Evolutionary conservation across 495 filamentous ascomycete species (phyloP), one percentile per base, ranked within the genome.

Genomic region (Cairneyella variabilis): DNA sequence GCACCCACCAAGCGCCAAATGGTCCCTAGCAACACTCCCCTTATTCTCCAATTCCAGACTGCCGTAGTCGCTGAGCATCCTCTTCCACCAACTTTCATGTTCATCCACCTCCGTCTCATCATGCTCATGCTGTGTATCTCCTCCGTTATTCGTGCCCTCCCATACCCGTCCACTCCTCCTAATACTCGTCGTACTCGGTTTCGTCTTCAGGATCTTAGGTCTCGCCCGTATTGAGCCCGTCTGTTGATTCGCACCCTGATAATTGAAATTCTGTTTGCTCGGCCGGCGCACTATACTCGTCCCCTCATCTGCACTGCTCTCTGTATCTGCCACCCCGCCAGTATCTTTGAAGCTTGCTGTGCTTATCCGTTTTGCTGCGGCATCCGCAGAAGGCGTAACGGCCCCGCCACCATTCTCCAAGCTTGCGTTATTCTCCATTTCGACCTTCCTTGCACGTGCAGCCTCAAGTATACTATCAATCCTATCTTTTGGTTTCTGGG

Each of bases 21-120:
- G 93, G 67, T 98, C 93, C 57, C 93, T 78, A 38, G 93, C 93
- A 18, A 96, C 91, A 67, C 88, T 92, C 14, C 92, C 95, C 66
- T 97, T 97, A 61, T 97, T 98, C 65, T 98, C 93, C 39, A 98
- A 69, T 65, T 97, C 92, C 42, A 98, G 76, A 39, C 82, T 85
- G 48, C 88, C 89, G 60, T 92, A 88, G 56, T 85, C 87, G 20
- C 82, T 78, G 30, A 88, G 62, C 5, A 77, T 53, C 28, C 65
- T 65, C 56, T 65, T 70, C 67, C 72, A 80, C 77, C 82, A 80
- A 7, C 69, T 63, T 26, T 64, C 60, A n/a, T 65, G 61, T 53
- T 58, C 51, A 41, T 54, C 59, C 23, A 38, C 51, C 12, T 32
- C 48, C 22, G 45, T 51, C 40, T 54, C 45, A 27, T 55, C n/a